phyloP scores from a whole-genome alignment of 495 filamentous ascomycete genomes.

The Filosporella fistucella region DNA sequence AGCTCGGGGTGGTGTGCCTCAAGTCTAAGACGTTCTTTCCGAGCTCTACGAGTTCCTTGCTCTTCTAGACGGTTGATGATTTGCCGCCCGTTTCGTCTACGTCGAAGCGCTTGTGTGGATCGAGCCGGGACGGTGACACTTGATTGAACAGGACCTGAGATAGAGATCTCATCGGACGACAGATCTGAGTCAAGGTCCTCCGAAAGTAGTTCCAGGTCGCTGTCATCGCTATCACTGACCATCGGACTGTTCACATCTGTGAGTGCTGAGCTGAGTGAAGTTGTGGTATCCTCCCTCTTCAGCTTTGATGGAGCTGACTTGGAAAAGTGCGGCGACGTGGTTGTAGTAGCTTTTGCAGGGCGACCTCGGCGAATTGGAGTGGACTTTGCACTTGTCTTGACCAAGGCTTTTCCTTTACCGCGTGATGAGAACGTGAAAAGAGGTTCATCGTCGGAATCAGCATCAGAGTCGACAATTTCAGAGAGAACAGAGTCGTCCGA shows the following conservation, averaged over 20 bases:
- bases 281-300: conserved; percentile 10
- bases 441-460: not conserved
- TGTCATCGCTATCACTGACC: conserved; percentile 7
- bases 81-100: conserved; percentile 23
- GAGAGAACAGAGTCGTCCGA: conserved; percentile 9
- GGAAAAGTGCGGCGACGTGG: no score
- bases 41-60: conserved; percentile 14
- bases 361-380: not conserved
- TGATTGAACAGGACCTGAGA: no score
- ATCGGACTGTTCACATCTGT: not conserved
- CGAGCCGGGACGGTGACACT: no score
- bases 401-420: not conserved
- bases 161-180: conserved; percentile 3
- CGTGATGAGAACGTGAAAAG: conserved; percentile 7
- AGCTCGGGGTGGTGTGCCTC: conserved; percentile 75
- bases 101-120: not conserved
- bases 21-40: conserved; percentile 46
- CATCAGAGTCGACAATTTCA: conserved; percentile 10
- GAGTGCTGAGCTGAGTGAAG: conserved; percentile 5
- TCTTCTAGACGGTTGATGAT: conserved; percentile 20
- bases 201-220: conserved; percentile 1
- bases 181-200: conserved; percentile 1
- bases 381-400: not conserved
- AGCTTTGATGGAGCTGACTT: not conserved
- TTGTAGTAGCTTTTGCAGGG: not conserved